Evolutionary conservation across 768 basidiomycete species (phyloP), one percentile per base, ranked within the genome.

Genomic region (Tricholoma sp.): DNA sequence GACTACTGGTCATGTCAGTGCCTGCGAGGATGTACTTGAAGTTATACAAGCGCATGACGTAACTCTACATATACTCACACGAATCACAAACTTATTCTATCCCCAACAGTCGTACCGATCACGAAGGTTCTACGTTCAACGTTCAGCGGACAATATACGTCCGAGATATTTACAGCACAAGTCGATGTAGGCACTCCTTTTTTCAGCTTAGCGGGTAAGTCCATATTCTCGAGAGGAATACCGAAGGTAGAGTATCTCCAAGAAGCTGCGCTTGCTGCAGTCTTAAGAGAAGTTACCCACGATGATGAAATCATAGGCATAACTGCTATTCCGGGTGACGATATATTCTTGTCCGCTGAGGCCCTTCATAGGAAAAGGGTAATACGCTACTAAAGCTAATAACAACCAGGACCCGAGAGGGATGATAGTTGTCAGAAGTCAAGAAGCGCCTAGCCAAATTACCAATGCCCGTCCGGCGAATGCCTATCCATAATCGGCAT

Each of bases 201-300:
- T 29, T 20, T 11, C n/a, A 32, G 28, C 24, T 57, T 57, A 11
- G 31, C 36, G 15, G n/a, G n/a, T 34, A 36, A 44, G 31, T 50
- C 41, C 53, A 55, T 50, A 51, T 58, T 58, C 44, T 18, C 20
- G 17, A 50, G 56, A 36, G 59, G 59, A 29, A 50, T 61, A 9
- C 59, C 57, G 28, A 8, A 31, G 18, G 18, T 54, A 45, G 13
- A 20, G 9, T 39, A 55, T n/a, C 57, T 61, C 37, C 57, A 49
- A 44, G 28, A 55, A 13, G 20, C 34, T 32, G 29, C 53, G 9
- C 33, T 58, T 28, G 53, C 59, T 52, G 15, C 20, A 32, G n/a
- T 61, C 47, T 61, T 61, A 18, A 31, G 32, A 36, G 36, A 44
- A 20, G 59, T 58, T 50, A 47, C 51, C 44, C 34, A 54, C 45